Percentiles rank a stretch among this genome's conserved stretches.
These are phyloP conservation scores for Claviceps arundinis DNA, from an alignment of 2,329 filamentous ascomycete species.

Conservation along the genomic window DNA sequence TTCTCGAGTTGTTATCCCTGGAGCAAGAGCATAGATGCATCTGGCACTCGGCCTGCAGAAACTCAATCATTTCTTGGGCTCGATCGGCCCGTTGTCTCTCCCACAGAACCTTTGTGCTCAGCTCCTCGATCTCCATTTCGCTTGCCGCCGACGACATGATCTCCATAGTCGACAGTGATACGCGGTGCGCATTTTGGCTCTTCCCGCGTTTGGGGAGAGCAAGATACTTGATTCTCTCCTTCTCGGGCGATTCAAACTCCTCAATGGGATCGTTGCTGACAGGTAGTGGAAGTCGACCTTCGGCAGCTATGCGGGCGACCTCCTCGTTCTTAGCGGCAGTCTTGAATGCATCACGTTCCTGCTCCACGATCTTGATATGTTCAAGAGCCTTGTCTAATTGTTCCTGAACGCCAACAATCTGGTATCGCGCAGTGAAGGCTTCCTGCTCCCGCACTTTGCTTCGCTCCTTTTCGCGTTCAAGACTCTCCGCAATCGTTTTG, in stretches of 20 bases:
- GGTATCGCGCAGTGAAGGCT: slow-evolving; percentile 53
- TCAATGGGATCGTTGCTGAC: slow-evolving; percentile 37
- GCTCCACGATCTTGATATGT: slow-evolving; percentile 51
- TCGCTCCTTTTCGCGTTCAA: slow-evolving; percentile 51
- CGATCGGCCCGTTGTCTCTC: slow-evolving; percentile 52
- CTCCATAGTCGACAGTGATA: slow-evolving; percentile 34
- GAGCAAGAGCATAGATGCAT: slow-evolving; percentile 53
- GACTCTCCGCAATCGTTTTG: slow-evolving; percentile 42
- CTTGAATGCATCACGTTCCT: slow-evolving; percentile 63
- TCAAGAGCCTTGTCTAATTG: slow-evolving; percentile 52
- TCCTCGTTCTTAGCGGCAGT: slow-evolving; percentile 61
- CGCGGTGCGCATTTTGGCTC: slow-evolving; percentile 27
- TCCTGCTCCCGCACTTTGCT: slow-evolving; percentile 52
- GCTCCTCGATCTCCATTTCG: slow-evolving; percentile 46
- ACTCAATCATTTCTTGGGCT: slow-evolving; percentile 61
- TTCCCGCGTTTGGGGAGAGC: slow-evolving; percentile 12
- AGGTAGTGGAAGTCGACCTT: slow-evolving; percentile 56
- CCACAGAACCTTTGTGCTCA: slow-evolving; percentile 39
- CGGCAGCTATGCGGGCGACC: slow-evolving; percentile 56
- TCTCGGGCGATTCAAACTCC: slow-evolving; percentile 50
- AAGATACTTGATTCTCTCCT: slow-evolving; percentile 17
- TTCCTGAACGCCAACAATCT: slow-evolving; percentile 51
- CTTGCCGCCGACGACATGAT: slow-evolving; percentile 41
- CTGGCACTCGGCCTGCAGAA: slow-evolving; percentile 61
- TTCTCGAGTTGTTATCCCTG: slow-evolving; percentile 17